A percentile compares a stretch with the other conserved stretches of the same genome.
These are phyloP conservation scores for Fraxinus platypoda DNA, from an alignment of 305 asterid species.

Conservation along the genomic window DNA sequence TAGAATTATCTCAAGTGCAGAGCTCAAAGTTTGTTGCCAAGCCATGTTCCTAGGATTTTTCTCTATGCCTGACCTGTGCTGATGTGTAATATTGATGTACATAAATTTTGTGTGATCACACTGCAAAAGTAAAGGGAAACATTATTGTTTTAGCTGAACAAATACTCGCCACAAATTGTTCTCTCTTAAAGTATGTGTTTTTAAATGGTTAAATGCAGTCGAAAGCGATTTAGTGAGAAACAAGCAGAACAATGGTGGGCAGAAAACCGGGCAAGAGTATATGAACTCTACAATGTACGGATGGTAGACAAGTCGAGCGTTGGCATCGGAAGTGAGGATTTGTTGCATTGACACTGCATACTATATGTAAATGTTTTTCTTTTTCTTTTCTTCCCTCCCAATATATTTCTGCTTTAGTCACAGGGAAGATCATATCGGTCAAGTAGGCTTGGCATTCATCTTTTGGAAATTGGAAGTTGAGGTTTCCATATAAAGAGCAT, in stretches of 20 bases:
- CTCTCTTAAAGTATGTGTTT: slow-evolving; percentile 15
- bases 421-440: slow-evolving; percentile 36
- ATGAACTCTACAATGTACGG: slow-evolving; percentile 81
- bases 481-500: slow-evolving; percentile 34
- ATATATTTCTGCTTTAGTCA: slow-evolving; percentile 32
- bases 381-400: slow-evolving; percentile 14
- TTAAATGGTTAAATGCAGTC: slow-evolving; percentile 59
- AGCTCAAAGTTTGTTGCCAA: neutral
- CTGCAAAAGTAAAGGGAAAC: slow-evolving; percentile 7
- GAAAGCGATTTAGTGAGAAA: slow-evolving; percentile 91
- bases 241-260: slow-evolving; percentile 99
- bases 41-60: neutral
- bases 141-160: slow-evolving; percentile 7
- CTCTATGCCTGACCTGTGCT: neutral
- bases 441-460: slow-evolving; percentile 47
- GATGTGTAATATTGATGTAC: neutral
- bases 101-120: neutral
- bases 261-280: slow-evolving; percentile 89
- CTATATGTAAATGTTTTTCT: slow-evolving; percentile 41
- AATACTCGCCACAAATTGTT: neutral
- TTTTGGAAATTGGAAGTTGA: slow-evolving; percentile 32
- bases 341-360: slow-evolving; percentile 52
- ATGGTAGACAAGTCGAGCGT: slow-evolving; percentile 78
- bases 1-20: neutral
- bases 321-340: slow-evolving; percentile 84